Percentiles rank a stretch among this genome's conserved stretches.
Evolutionary conservation across 495 filamentous ascomycete genomes (phyloP).

Genomic region (Pyrenopolyporus hunteri): DNA sequence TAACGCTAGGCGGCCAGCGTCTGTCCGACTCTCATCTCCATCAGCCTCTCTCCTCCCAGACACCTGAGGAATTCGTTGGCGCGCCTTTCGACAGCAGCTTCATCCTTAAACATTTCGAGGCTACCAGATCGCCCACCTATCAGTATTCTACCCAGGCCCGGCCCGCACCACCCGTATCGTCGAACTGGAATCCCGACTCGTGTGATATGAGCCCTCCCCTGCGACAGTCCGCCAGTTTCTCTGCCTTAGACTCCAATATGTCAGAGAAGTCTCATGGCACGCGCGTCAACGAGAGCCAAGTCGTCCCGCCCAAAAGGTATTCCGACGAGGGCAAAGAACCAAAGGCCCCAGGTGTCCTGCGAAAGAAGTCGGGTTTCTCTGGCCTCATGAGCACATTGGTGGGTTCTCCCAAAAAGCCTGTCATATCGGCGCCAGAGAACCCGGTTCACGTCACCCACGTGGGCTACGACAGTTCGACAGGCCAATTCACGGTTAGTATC

Average conservation of each 20-base stretch:
- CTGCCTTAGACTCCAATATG: conserved; percentile 58
- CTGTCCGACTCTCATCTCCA: conserved; percentile 42
- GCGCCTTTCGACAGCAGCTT: conserved; percentile 71
- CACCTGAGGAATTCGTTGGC: conserved; percentile 74
- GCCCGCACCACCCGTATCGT: conserved; percentile 58
- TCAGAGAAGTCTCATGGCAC: conserved; percentile 55
- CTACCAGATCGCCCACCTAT: conserved; percentile 54
- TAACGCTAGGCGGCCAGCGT: conserved; percentile 49
- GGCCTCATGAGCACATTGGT: conserved; percentile 93
- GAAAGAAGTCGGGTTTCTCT: conserved; percentile 94
- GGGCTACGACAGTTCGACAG: conserved; percentile 94
- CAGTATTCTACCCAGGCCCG: conserved; percentile 50
- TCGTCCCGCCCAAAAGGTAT: conserved; percentile 73
- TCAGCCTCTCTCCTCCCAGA: conserved; percentile 64
- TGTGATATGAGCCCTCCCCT: conserved; percentile 64
- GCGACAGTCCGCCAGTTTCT: conserved; percentile 83
- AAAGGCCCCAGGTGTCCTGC: conserved; percentile 61
- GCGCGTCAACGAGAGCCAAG: conserved; percentile 62
- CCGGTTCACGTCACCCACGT: conserved; percentile 98
- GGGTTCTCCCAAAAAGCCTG: conserved; percentile 84
- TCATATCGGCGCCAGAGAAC: conserved; percentile 95
- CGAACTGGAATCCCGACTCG: conserved; percentile 65
- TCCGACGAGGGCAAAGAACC: conserved; percentile 79
- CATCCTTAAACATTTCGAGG: conserved; percentile 73
- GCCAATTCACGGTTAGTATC: conserved; percentile 87